These are phyloP conservation scores for Cyclotella sp. DNA, from an alignment of 108 stramenopile genomes.

Conservation along the genomic window DNA sequence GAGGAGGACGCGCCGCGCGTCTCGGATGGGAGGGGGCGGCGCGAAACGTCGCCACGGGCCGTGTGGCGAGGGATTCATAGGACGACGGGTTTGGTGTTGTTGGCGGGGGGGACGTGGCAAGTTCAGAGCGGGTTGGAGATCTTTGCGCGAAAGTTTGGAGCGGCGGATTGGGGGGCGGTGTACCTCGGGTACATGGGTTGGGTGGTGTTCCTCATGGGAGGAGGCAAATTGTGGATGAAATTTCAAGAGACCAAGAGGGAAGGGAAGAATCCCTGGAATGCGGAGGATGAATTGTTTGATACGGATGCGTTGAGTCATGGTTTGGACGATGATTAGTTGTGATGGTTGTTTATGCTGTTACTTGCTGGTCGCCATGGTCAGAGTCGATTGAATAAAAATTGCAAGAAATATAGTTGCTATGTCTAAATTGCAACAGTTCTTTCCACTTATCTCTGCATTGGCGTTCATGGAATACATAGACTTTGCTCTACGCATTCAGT, in stretches of 20 bases:
- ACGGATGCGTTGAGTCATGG: background rate
- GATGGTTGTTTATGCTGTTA: too few relatives aligned
- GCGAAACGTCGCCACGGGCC: conserved; percentile 47
- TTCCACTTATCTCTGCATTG: too few relatives aligned
- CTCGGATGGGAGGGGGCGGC: too few relatives aligned
- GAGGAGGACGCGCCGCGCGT: too few relatives aligned
- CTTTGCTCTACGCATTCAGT: too few relatives aligned
- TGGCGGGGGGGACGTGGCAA: conserved; percentile 57
- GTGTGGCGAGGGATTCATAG: conserved; percentile 58
- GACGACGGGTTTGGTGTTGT: conserved; percentile 27
- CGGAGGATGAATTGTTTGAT: conserved; percentile 10
- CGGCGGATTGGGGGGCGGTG: conserved; percentile 24
- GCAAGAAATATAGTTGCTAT: too few relatives aligned
- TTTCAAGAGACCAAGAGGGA: conserved; percentile 5
- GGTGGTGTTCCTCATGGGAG: conserved; percentile 25
- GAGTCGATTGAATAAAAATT: too few relatives aligned
- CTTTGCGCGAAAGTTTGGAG: conserved; percentile 28
- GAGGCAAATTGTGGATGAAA: conserved; percentile 27
- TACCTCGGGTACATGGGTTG: conserved; percentile 37
- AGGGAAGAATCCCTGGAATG: background rate
- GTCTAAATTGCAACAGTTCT: too few relatives aligned
- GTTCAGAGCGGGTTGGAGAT: conserved; percentile 54
- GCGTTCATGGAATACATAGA: too few relatives aligned
- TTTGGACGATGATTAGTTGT: conserved; percentile 2
- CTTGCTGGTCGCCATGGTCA: too few relatives aligned